These are phyloP conservation scores for Yarrowia keelungensis DNA, from an alignment of 805 yeast genomes.

Conservation along the genomic window DNA sequence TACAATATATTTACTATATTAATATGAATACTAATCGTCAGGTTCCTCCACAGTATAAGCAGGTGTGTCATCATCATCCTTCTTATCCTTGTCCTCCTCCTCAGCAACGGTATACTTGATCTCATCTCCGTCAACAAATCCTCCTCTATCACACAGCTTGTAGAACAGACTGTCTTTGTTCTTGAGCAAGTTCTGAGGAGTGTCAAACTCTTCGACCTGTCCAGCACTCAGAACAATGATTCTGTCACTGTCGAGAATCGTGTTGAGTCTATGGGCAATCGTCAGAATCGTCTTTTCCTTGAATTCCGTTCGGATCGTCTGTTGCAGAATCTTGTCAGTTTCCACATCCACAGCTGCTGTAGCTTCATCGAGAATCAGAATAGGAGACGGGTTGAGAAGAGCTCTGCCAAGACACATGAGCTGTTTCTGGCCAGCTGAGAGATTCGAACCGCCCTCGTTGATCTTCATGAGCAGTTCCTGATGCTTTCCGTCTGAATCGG, in stretches of 20 bases:
- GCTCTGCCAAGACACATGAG: conserved; percentile 81
- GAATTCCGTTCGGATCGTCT: conserved; percentile 73
- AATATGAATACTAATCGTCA: not conserved
- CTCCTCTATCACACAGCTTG: conserved; percentile 82
- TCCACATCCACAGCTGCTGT: conserved; percentile 82
- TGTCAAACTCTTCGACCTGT: conserved; percentile 71
- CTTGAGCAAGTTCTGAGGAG: conserved; percentile 69
- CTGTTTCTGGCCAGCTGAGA: conserved; percentile 85
- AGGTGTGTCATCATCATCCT: not conserved
- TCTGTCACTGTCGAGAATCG: conserved; percentile 78
- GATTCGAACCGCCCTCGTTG: conserved; percentile 75
- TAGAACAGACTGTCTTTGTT: conserved; percentile 75
- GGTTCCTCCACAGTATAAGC: conserved; percentile 6
- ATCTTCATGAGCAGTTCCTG: conserved; percentile 60
- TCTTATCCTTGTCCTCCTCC: not conserved
- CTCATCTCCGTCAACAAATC: conserved; percentile 51
- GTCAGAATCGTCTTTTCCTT: conserved; percentile 75
- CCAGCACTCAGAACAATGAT: conserved; percentile 77
- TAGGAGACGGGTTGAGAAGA: conserved; percentile 68
- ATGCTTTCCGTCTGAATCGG: not conserved
- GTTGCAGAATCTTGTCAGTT: conserved; percentile 76
- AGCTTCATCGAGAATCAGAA: conserved; percentile 80
- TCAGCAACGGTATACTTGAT: not conserved
- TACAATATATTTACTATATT: no score
- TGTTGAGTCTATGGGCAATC: conserved; percentile 83